Evolutionary conservation across 2,329 filamentous ascomycete genomes (phyloP).

Genomic region (Neospermospora avenae): DNA sequence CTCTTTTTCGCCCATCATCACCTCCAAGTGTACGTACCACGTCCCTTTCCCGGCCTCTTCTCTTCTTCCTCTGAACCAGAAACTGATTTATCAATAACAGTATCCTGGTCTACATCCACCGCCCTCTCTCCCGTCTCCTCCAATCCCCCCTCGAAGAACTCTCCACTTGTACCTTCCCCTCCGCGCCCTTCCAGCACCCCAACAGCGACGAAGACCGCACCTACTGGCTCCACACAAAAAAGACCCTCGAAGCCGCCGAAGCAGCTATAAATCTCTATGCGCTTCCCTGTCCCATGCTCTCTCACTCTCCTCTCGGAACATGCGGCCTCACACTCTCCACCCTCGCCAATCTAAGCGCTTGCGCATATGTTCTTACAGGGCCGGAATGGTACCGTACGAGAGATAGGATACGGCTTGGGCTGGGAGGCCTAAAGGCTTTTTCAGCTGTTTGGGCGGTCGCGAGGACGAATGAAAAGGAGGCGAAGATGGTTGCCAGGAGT

Average conservation of each 20-base stretch:
- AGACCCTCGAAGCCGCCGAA: slow-evolving; percentile 58
- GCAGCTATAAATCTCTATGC: slow-evolving; percentile 51
- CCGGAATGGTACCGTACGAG: slow-evolving; percentile 42
- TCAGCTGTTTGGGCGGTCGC: slow-evolving; percentile 56
- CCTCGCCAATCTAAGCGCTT: slow-evolving; percentile 59
- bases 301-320: slow-evolving; percentile 56
- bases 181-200: slow-evolving; percentile 6
- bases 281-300: slow-evolving; percentile 50
- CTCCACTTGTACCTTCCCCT: slow-evolving; percentile 23
- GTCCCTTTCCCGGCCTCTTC: not conserved
- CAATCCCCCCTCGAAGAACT: slow-evolving; percentile 23
- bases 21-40: slow-evolving; percentile 37
- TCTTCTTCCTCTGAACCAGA: too few relatives aligned
- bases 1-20: slow-evolving; percentile 38
- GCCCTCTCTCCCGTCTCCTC: slow-evolving; percentile 27
- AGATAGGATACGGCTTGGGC: slow-evolving; percentile 55
- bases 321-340: slow-evolving; percentile 53
- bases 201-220: slow-evolving; percentile 13
- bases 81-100: slow-evolving; percentile 10
- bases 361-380: slow-evolving; percentile 46
- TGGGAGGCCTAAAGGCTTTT: slow-evolving; percentile 55
- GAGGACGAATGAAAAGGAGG: slow-evolving; percentile 50
- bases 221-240: slow-evolving; percentile 49
- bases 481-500: slow-evolving; percentile 23
- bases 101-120: slow-evolving; percentile 26